These are phyloP conservation scores for Diphasiastrum complanatum DNA, from an alignment of 83 land plant species.

Conservation along the genomic window DNA sequence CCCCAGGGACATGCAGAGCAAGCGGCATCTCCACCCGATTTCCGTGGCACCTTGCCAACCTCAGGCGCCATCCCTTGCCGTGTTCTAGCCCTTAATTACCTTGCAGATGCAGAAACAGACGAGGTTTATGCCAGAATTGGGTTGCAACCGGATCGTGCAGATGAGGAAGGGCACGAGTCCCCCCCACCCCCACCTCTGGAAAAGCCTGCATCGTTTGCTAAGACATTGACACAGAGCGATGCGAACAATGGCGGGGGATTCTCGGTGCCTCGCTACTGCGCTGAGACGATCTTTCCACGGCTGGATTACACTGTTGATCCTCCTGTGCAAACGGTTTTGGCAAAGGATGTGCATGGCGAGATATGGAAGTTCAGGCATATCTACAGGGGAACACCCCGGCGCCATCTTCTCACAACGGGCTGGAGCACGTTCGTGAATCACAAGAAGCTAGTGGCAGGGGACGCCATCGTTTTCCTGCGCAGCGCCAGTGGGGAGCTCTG, in stretches of 20 bases:
- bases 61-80: slow-evolving; percentile 57
- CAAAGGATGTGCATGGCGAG: slow-evolving; percentile 93
- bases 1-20: slow-evolving; percentile 97
- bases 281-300: slow-evolving; percentile 93
- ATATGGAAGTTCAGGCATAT: slow-evolving; percentile 97
- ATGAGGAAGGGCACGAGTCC: not conserved
- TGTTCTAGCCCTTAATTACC: slow-evolving; percentile 52
- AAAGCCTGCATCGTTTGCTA: slow-evolving; percentile 86
- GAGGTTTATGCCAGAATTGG: slow-evolving; percentile 77
- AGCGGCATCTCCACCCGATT: slow-evolving; percentile 55
- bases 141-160: slow-evolving; percentile 50
- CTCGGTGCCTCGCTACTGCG: slow-evolving; percentile 95
- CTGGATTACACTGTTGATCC: slow-evolving; percentile 87
- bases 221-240: slow-evolving; percentile 95
- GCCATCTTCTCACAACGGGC: slow-evolving; percentile 94
- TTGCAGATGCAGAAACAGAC: slow-evolving; percentile 88
- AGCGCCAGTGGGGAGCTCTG: slow-evolving; percentile 86
- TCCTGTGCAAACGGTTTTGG: slow-evolving; percentile 89
- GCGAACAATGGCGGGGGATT: slow-evolving; percentile 99
- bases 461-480: slow-evolving; percentile 87
- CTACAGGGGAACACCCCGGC: slow-evolving; percentile 89
- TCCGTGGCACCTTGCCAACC: slow-evolving; percentile 29
- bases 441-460: slow-evolving; percentile 98
- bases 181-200: slow-evolving; percentile 36
- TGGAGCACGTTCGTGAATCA: slow-evolving; percentile 98